A percentile compares a stretch with the other conserved stretches of the same genome.
Evolutionary conservation across 1,284 basidiomycete species (phyloP).

Genomic region (Polyporus tsugae): DNA sequence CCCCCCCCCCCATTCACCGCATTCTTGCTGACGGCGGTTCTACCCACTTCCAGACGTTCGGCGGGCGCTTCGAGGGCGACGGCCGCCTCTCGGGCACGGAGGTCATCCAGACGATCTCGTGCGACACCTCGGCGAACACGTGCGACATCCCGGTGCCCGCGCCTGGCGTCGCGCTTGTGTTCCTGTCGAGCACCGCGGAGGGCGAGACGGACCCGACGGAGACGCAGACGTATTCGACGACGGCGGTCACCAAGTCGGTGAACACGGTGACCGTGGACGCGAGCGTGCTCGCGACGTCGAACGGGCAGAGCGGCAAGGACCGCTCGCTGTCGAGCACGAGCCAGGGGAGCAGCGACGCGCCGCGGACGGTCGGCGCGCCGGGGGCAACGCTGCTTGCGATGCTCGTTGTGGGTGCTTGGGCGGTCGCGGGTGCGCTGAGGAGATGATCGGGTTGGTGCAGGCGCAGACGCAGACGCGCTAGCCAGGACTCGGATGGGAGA

Average conservation of each 20-base stretch:
- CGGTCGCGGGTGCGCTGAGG: constrained; percentile 21
- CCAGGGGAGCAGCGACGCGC: constrained; percentile 43
- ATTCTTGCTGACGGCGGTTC: constrained; percentile 2
- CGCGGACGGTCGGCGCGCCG: constrained; percentile 25
- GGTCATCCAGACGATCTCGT: constrained; percentile 51
- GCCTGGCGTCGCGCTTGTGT: constrained; percentile 63
- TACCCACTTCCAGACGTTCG: constrained; percentile 65
- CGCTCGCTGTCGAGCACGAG: constrained; percentile 44
- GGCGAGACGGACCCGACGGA: constrained; percentile 43
- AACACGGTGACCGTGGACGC: constrained; percentile 15
- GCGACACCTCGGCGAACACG: constrained; percentile 49
- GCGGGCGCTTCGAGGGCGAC: constrained; percentile 64
- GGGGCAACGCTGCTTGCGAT: constrained; percentile 24
- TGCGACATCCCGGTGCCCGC: constrained; percentile 60
- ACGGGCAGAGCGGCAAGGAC: constrained; percentile 42
- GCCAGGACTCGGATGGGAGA: too few relatives aligned
- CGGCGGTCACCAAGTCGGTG: constrained; percentile 15
- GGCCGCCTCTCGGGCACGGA: constrained; percentile 54
- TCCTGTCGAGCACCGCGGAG: constrained; percentile 52
- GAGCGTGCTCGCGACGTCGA: constrained; percentile 31
- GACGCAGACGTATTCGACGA: constrained; percentile 41
- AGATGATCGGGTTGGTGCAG: constrained; percentile 17
- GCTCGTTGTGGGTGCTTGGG: constrained; percentile 26
- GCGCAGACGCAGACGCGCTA: too few relatives aligned
- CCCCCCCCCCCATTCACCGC: too few relatives aligned